Evolutionary conservation across 257 asterid genomes (phyloP).

Genomic region (Linaria vulgaris): DNA sequence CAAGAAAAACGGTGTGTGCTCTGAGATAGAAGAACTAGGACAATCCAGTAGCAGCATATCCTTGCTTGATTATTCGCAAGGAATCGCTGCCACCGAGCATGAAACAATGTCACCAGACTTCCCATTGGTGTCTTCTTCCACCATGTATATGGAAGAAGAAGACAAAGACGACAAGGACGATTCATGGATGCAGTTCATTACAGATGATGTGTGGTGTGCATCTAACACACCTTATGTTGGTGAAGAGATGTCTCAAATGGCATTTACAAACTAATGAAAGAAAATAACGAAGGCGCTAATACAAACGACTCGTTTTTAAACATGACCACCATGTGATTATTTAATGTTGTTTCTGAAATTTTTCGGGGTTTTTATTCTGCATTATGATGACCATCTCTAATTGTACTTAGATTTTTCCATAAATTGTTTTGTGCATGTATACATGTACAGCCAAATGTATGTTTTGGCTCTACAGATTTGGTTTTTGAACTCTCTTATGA

Average conservation of each 20-base stretch:
- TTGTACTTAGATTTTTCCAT: slow-evolving; percentile 46
- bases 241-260: slow-evolving; percentile 55
- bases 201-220: slow-evolving; percentile 90
- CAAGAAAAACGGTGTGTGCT: slow-evolving; percentile 86
- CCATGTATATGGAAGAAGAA: slow-evolving; percentile 57
- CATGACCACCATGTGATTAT: slow-evolving; percentile 21
- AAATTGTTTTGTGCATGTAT: slow-evolving; percentile 7
- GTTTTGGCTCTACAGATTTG: slow-evolving; percentile 43
- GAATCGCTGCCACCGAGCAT: slow-evolving; percentile 40
- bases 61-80: slow-evolving; percentile 53
- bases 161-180: slow-evolving; percentile 77
- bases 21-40: slow-evolving; percentile 79
- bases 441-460: slow-evolving; percentile 38
- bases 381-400: slow-evolving; percentile 41
- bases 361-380: slow-evolving; percentile 27
- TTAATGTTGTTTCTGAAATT: slow-evolving; percentile 20
- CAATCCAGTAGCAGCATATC: slow-evolving; percentile 63
- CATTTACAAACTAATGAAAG: slow-evolving; percentile 49
- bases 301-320: slow-evolving; percentile 3
- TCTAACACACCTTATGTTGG: slow-evolving; percentile 48
- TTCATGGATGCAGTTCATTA: slow-evolving; percentile 96
- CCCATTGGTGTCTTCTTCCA: slow-evolving; percentile 61
- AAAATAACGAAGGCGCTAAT: slow-evolving; percentile 25
- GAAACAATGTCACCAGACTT: slow-evolving; percentile 77
- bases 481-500: slow-evolving; percentile 42